A percentile compares a stretch with the other conserved stretches of the same genome.
Evolutionary conservation across 2,329 filamentous ascomycete genomes (phyloP).

Genomic region (Colletotrichum magnum): DNA sequence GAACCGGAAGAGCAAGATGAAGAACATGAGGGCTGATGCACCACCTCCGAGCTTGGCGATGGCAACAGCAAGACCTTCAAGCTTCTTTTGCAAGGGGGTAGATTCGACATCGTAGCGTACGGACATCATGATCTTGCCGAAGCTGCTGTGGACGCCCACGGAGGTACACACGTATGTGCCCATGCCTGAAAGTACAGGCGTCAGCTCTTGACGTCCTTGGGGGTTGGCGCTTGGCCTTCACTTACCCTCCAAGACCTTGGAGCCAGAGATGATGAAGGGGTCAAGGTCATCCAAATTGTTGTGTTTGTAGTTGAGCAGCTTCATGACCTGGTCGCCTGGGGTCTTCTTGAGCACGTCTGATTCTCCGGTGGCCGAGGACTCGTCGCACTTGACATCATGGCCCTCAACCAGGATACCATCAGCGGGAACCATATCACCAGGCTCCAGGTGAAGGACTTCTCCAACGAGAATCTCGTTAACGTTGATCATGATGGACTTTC

Average conservation of each 20-base stretch:
- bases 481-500: slow-evolving; percentile 66
- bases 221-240: slow-evolving; percentile 41
- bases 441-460: slow-evolving; percentile 71
- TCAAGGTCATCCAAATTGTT: slow-evolving; percentile 58
- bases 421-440: slow-evolving; percentile 78
- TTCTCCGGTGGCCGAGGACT: slow-evolving; percentile 81
- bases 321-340: slow-evolving; percentile 69
- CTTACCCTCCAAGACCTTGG: slow-evolving; percentile 53
- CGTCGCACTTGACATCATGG: slow-evolving; percentile 72
- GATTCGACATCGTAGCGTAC: slow-evolving; percentile 64
- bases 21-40: slow-evolving; percentile 76
- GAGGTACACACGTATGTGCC: slow-evolving; percentile 70
- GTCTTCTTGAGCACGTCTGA: slow-evolving; percentile 80
- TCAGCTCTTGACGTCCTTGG: slow-evolving; percentile 37
- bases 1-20: slow-evolving; percentile 85
- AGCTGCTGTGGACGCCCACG: slow-evolving; percentile 67
- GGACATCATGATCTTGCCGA: slow-evolving; percentile 69
- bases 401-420: slow-evolving; percentile 78
- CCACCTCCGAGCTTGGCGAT: slow-evolving; percentile 68
- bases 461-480: slow-evolving; percentile 73
- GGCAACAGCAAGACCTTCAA: slow-evolving; percentile 57
- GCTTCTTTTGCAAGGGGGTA: slow-evolving; percentile 69
- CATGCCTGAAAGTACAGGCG: slow-evolving; percentile 42
- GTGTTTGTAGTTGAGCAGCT: slow-evolving; percentile 57
- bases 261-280: slow-evolving; percentile 73